phyloP scores from a whole-genome alignment of 352 stramenopile species.

The Globisporangium polare region DNA sequence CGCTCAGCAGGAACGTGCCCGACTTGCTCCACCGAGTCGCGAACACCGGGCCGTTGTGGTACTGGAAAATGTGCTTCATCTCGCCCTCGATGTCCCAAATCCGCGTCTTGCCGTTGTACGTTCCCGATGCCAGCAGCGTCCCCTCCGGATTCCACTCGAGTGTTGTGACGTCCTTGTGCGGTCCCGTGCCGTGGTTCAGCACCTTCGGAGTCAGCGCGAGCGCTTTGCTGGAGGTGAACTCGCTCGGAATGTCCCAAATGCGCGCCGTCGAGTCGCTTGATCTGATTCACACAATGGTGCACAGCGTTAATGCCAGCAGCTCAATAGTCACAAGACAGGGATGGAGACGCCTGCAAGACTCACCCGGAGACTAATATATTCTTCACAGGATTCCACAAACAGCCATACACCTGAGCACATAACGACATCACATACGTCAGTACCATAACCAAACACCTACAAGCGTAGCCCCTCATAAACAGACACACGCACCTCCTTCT shows the following conservation, averaged over 20 bases:
- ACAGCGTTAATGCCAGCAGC: background rate
- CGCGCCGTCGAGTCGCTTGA: constrained; percentile 94
- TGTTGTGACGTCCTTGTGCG: constrained; percentile 97
- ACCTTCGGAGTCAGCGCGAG: constrained; percentile 44
- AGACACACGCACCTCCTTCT: constrained; percentile 59
- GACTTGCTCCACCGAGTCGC: constrained; percentile 82
- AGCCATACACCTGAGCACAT: constrained; percentile 92
- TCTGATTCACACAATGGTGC: constrained; percentile 3
- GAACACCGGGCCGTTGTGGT: constrained; percentile 85
- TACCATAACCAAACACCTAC: background rate
- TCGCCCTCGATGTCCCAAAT: constrained; percentile 75
- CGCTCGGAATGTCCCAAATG: constrained; percentile 91
- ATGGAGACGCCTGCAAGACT: background rate
- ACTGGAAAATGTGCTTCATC: constrained; percentile 80
- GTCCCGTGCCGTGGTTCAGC: constrained; percentile 75
- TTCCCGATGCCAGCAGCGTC: constrained; percentile 91
- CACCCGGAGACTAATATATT: constrained; percentile 94
- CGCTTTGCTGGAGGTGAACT: constrained; percentile 35
- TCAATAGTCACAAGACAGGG: background rate
- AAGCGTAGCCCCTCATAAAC: background rate
- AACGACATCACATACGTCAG: constrained; percentile 27
- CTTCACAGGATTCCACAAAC: constrained; percentile 94
- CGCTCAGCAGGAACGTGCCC: constrained; percentile 66
- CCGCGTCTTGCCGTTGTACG: constrained; percentile 92
- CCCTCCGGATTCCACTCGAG: constrained; percentile 96